Evolutionary conservation across 2,329 filamentous ascomycete genomes (phyloP).

Genomic region (Hortaea werneckii): DNA sequence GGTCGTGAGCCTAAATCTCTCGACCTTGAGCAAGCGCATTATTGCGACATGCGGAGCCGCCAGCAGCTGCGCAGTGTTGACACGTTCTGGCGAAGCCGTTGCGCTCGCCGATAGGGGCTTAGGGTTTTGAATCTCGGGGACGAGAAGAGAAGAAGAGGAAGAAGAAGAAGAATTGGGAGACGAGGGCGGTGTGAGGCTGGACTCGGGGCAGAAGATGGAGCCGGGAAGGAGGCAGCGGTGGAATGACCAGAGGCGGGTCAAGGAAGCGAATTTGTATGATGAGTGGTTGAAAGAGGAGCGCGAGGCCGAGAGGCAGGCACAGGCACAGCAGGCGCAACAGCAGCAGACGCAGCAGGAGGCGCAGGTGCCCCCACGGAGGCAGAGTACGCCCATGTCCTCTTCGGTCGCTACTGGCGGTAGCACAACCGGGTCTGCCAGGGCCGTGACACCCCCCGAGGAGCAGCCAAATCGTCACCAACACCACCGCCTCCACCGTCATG

Average conservation of each 20-base stretch:
- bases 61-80: no score
- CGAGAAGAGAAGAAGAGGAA: background rate
- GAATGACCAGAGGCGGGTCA: constrained; percentile 9
- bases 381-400: background rate
- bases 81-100: background rate
- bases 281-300: constrained; percentile 17
- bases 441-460: constrained; percentile 7
- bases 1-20: no score
- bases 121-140: background rate
- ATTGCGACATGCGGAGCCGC: no score
- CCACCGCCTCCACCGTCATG: background rate
- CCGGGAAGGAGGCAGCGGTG: constrained; percentile 9
- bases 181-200: background rate
- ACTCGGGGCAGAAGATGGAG: background rate
- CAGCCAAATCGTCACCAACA: background rate
- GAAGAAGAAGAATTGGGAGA: background rate
- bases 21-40: no score
- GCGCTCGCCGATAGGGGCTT: background rate
- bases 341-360: constrained; percentile 3
- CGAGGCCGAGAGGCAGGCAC: background rate
- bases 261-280: constrained; percentile 15
- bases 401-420: background rate
- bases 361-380: constrained; percentile 2
- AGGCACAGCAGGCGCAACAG: background rate
- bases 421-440: constrained; percentile 5